Conservation (phyloP, 2,329 filamentous ascomycete species). For the Cylindrodendrum hubeiense region DNA sequence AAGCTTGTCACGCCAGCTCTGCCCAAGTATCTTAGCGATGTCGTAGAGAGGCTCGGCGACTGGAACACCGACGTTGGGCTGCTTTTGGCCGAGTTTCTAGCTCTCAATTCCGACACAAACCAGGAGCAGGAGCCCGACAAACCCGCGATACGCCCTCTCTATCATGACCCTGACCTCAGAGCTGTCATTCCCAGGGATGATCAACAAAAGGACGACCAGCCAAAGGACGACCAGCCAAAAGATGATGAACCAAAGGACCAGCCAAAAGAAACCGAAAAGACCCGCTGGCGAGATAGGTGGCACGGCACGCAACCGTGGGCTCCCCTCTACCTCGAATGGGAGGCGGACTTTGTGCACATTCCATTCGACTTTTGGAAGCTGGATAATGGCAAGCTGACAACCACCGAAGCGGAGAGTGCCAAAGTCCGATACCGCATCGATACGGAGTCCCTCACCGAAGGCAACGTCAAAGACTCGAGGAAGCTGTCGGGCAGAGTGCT, state of each 20-base stretch:
- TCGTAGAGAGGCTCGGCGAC: neutral
- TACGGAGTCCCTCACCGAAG: neutral
- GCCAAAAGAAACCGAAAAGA: neutral
- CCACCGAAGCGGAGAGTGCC: slow-evolving; percentile 21
- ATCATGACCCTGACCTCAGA: neutral
- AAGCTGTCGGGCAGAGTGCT: slow-evolving; percentile 51
- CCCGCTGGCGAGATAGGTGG: slow-evolving; percentile 52
- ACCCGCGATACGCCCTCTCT: neutral
- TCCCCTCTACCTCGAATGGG: slow-evolving; percentile 58
- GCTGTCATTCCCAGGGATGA: slow-evolving; percentile 6
- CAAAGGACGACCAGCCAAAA: neutral
- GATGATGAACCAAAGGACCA: neutral
- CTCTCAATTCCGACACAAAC: neutral
- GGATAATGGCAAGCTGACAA: slow-evolving; percentile 4
- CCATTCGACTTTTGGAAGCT: neutral
- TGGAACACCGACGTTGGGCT: neutral
- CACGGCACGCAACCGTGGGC: slow-evolving; percentile 51
- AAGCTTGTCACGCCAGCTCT: neutral
- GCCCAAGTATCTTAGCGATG: neutral
- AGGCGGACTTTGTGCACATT: slow-evolving; percentile 54
- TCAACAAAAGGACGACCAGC: too few relatives aligned
- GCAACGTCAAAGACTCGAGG: slow-evolving; percentile 37
- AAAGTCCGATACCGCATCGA: slow-evolving; percentile 1
- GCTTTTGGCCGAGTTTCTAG: neutral
- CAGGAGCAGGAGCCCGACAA: neutral